phyloP scores from a whole-genome alignment of 176 grass and related monocot species.

The Eremochloa ophiuroides region DNA sequence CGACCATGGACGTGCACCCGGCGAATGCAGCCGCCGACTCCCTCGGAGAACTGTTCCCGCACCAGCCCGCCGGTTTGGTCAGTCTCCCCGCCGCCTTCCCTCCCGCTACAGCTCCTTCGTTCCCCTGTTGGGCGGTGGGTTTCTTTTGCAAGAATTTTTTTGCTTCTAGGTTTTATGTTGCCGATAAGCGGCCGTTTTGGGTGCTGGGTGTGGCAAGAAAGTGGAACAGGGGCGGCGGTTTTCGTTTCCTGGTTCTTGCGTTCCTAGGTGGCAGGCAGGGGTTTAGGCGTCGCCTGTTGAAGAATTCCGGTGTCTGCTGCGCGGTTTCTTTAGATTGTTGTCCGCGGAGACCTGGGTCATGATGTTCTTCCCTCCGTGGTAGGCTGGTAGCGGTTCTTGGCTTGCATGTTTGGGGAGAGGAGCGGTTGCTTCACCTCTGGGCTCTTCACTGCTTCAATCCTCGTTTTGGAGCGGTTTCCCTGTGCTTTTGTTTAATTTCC shows the following conservation, averaged over 20 bases:
- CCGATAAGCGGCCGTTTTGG: background rate
- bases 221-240: background rate
- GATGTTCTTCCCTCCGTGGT: background rate
- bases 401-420: background rate
- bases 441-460: background rate
- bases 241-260: background rate
- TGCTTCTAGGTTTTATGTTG: background rate
- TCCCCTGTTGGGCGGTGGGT: background rate
- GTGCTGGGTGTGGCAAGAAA: background rate
- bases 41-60: conserved; percentile 27
- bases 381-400: background rate
- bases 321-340: background rate
- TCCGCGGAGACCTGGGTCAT: background rate
- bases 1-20: conserved; percentile 36
- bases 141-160: background rate
- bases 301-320: background rate
- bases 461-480: background rate
- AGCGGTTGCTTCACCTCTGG: background rate
- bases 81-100: background rate
- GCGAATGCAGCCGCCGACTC: conserved; percentile 32
- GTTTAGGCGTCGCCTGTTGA: background rate
- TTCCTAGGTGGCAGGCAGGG: background rate
- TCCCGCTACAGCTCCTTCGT: background rate
- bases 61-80: conserved; percentile 28
- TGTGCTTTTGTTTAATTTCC: background rate